Evolutionary conservation across 2,329 filamentous ascomycete genomes (phyloP), one percentile per base, ranked within the genome.

Genomic region (Nothophoma quercina): DNA sequence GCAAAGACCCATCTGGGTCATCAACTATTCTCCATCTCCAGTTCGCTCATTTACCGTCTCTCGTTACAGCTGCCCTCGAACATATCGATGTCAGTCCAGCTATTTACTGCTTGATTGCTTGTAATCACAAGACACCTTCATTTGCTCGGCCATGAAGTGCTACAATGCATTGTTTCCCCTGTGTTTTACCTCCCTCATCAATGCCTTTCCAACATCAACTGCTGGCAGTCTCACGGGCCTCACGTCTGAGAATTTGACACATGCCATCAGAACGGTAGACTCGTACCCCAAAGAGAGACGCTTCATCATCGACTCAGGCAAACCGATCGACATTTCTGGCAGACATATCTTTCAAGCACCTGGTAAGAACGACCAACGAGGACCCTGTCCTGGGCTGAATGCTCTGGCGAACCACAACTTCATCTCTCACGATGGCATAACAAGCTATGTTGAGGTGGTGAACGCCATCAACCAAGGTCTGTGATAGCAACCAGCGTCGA

Each of bases 371-470:
- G 78, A 79, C 51, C 75, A 79, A 38, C 73, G 75, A 40, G 76
- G 75, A 13, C 70, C 68, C 32, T 78, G 76, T 53, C 76, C 76
- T 9, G 75, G 75, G 12, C 57, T 77, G 15, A 78, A 78, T 51
- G 68, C 71, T 15, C 68, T 75, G 10, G 76, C 76, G 9, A 78
- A 78, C 55, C 75, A 77, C 39, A 52, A 50, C 15, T 65, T 60
- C 49, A 63, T 65, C 18, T 48, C 62, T 19, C 62, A 49, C 10
- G 59, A 69, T 72, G 61, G 76, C 16, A 73, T 79, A 39, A 68
- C 68, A n/a, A 78, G 70, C 18, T 77, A 70, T 62, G 70, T 64
- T 26, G 75, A 78, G 54, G 67, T 78, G 7, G 70, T 78, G 23
- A 74, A 76, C 43, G 74, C 75, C 22, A 73, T 77, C 29, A 60